phyloP scores from a whole-genome alignment of 192 early-diverging fungal genomes.

The Bifiguratus adelaidae region DNA sequence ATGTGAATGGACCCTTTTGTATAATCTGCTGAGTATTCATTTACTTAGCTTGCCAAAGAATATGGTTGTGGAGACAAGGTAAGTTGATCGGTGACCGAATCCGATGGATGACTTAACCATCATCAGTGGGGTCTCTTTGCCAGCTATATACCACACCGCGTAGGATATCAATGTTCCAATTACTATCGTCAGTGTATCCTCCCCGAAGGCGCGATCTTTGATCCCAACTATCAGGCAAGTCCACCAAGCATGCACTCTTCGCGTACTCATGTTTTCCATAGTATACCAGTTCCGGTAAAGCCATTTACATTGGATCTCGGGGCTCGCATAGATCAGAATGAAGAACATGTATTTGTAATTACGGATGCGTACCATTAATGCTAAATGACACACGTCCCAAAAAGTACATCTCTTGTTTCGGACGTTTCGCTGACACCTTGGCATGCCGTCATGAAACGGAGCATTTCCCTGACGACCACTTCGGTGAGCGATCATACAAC shows the following conservation, averaged over 20 bases:
- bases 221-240: slow-evolving; percentile 31
- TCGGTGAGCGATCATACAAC: no score
- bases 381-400: no score
- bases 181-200: slow-evolving; percentile 38
- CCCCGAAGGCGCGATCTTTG: slow-evolving; percentile 34
- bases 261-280: neutral
- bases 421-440: no score
- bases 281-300: slow-evolving; percentile 11
- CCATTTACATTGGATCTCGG: slow-evolving; percentile 13
- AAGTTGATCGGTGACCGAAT: neutral
- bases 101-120: neutral
- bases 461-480: no score
- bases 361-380: no score
- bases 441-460: no score
- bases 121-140: slow-evolving; percentile 43
- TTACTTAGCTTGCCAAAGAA: slow-evolving; percentile 20
- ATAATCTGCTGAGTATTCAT: slow-evolving; percentile 26
- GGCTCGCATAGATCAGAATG: neutral
- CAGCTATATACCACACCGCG: slow-evolving; percentile 43
- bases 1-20: slow-evolving; percentile 22
- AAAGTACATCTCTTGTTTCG: no score
- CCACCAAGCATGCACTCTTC: neutral
- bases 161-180: slow-evolving; percentile 53
- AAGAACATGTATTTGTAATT: no score
- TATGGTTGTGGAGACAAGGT: slow-evolving; percentile 49